Base-by-base conservation (phyloP, 2,329 filamentous ascomycete genomes). In the Fusarium avenaceum region DNA sequence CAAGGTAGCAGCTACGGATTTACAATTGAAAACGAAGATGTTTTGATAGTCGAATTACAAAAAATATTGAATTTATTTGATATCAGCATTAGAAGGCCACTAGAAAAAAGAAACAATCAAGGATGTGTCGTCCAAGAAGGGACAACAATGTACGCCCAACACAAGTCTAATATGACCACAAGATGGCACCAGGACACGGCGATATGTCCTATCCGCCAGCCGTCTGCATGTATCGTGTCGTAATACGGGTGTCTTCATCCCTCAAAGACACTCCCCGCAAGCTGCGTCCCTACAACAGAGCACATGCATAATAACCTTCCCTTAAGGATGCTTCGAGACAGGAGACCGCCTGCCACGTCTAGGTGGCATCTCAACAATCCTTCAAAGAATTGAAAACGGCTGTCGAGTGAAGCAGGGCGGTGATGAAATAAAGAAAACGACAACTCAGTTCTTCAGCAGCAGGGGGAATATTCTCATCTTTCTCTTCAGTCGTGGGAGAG, bases 51-150 rank as follows among this genome's bases (percentile, higher is more conserved):
- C 17, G 26, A 35, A 69, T 55, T 67, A 73, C 67, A 74, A 74
- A 62, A 73, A 74, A 66, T 73, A 72, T 77, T 77, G 74, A 80
- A 81, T 79, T 80, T 80, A 81, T 81, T 80, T 83, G 82, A 86
- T 86, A 86, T 87, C 82, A 86, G 85, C 84, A 88, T 88, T 87
- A 88, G 82, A 87, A 86, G 83, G 82, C 80, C 82, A 86, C 80
- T 87, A 87, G 77, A 83, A 84, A 80, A 85, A 79, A 78, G 81
- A 80, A 80, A 75, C 74, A 76, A 75, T 76, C 74, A 76, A 75
- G 74, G 68, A 67, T 66, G 57, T 67, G 67, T 68, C 74, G 65
- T 71, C 70, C 68, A 74, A 72, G 72, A 71, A 71, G 64, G 71
- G 71, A 69, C 72, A 75, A 73, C 73, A 59, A 74, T 72, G 71